These are phyloP conservation scores for Citrus inodora DNA, from an alignment of 345 rosid genomes.

Conservation along the genomic window DNA sequence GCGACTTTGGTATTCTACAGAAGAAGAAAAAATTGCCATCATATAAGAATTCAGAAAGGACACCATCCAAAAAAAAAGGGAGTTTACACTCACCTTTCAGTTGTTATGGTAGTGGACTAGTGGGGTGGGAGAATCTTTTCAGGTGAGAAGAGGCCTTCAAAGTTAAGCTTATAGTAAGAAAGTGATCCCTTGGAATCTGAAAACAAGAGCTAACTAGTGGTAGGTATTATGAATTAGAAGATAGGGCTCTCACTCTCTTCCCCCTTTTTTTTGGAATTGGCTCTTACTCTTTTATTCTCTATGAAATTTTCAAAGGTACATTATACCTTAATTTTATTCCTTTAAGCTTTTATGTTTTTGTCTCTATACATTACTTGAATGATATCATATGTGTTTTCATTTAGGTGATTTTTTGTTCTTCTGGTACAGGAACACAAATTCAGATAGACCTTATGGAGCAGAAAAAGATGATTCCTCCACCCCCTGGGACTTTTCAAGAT, in stretches of 20 bases:
- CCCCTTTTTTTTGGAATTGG: too few species aligned
- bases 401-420: conserved; percentile 13
- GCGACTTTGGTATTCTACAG: too few species aligned
- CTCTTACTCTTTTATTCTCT: too few species aligned
- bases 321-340: too few species aligned
- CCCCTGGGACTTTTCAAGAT: conserved; percentile 33
- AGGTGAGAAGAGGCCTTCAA: neutral
- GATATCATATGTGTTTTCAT: too few species aligned
- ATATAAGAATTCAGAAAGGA: neutral
- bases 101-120: neutral
- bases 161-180: neutral
- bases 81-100: neutral
- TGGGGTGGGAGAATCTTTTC: neutral
- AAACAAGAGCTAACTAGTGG: neutral
- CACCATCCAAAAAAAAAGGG: neutral
- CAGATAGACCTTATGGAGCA: conserved; percentile 19
- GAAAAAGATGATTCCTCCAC: conserved; percentile 42
- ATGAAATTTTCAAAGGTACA: too few species aligned
- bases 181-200: neutral
- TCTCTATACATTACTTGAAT: too few species aligned
- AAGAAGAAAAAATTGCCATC: too few species aligned
- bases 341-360: too few species aligned
- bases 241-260: neutral
- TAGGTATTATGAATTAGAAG: neutral
- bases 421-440: conserved; percentile 17